Evolutionary conservation across 306 rosid genomes (phyloP), one percentile per base, ranked within the genome.

Genomic region (Cicer cuneatum): DNA sequence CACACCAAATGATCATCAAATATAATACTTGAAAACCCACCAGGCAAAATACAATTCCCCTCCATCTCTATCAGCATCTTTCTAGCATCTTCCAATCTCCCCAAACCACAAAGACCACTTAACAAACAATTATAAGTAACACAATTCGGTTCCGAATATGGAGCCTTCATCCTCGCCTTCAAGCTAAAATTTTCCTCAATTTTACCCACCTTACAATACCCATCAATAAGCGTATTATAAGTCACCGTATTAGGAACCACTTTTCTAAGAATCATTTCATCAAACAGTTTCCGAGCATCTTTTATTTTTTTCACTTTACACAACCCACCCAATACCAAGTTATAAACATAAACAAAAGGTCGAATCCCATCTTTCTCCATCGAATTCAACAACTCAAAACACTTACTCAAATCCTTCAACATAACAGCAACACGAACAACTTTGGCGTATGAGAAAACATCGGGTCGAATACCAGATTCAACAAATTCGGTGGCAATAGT

Each of bases 71-170:
- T 76, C 86, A 90, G 73, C 48, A 86, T 21, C 65, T 16, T 61
- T 79, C 83, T 82, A 1, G 86, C 86, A 38, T 87, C 93, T 4
- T 83, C 87, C 85, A 87, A 76, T 66, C 83, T 83, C 83, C 59
- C 74, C 1, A 79, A 87, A 78, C 79, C 75, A 79, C 93, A 90
- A 66, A 89, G 85, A 43, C 90, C 91, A 16, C 66, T 66, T 19
- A 93, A 86, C 85, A 90, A 77, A 29, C 95, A 69, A 78, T 90
- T 92, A 54, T 84, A 92, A 0, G 96, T 90, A 52, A 90, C 63
- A 24, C 76, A 61, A 83, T 68, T 90, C 5, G 83, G 84, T 70
- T 61, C 80, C 83, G 86, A 81, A 72, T 88, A 78, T 45, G 70
- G 76, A 7, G 51, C 61, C 83, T 72, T 84, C 96, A 92, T 92